Conservation (phyloP, 148 eudicot species). For the Oxyria digyna region DNA sequence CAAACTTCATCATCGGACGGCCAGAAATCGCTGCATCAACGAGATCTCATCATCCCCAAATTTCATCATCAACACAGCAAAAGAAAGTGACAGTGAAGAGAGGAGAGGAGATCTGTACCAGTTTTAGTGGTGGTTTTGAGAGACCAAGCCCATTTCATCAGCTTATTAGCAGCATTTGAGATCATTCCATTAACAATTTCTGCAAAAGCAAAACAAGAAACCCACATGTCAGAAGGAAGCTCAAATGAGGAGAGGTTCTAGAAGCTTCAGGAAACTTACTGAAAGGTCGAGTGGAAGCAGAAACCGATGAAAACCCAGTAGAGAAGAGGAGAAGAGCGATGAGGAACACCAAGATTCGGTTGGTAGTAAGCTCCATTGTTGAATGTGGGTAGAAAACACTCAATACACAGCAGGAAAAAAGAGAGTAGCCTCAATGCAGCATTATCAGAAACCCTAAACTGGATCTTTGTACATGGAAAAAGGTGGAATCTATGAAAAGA, state of each 20-base stretch:
- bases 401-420: not conserved
- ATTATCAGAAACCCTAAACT: slow-evolving; percentile 37
- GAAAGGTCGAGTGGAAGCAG: slow-evolving; percentile 55
- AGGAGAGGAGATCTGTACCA: slow-evolving; percentile 25
- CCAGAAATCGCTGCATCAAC: slow-evolving; percentile 52
- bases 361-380: slow-evolving; percentile 24
- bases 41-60: slow-evolving; percentile 8
- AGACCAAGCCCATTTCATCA: slow-evolving; percentile 84
- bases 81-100: slow-evolving; percentile 1
- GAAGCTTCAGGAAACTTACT: slow-evolving; percentile 33
- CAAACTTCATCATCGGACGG: slow-evolving; percentile 89
- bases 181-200: slow-evolving; percentile 74
- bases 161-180: slow-evolving; percentile 44
- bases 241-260: not conserved
- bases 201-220: slow-evolving; percentile 22
- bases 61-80: not conserved
- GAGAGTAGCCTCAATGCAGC: slow-evolving; percentile 1
- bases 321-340: slow-evolving; percentile 32
- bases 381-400: not conserved
- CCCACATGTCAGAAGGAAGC: not conserved
- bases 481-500: not conserved
- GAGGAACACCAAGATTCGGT: slow-evolving; percentile 19
- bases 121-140: slow-evolving; percentile 80
- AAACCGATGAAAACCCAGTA: slow-evolving; percentile 42
- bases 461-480: not conserved